These are phyloP conservation scores for Paraglomus brasilianum DNA, from an alignment of 192 early-diverging fungal species.

Conservation along the genomic window DNA sequence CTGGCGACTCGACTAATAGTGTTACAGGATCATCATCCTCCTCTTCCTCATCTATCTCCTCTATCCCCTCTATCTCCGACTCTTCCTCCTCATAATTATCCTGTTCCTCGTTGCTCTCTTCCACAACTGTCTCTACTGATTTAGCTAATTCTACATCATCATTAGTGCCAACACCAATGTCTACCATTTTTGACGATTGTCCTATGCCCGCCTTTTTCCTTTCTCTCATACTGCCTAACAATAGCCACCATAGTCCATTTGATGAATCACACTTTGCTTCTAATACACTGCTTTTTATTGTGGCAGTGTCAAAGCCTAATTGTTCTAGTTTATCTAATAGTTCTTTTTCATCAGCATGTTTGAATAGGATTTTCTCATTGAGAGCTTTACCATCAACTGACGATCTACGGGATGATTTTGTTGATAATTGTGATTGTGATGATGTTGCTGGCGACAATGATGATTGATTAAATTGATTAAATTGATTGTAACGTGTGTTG, in stretches of 20 bases:
- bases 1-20: not conserved
- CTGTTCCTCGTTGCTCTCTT: constrained; percentile 22
- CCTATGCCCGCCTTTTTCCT: constrained; percentile 3
- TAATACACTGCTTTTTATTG: constrained; percentile 30
- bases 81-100: not conserved
- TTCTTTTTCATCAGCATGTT: constrained; percentile 28
- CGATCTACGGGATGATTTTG: constrained; percentile 23
- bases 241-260: constrained; percentile 32
- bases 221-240: constrained; percentile 26
- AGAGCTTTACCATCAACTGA: constrained; percentile 31
- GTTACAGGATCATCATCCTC: not conserved
- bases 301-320: constrained; percentile 18
- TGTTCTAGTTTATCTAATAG: constrained; percentile 28
- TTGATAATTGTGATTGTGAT: constrained; percentile 15
- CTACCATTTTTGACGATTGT: constrained; percentile 3
- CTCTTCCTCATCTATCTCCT: not conserved
- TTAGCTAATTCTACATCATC: not conserved
- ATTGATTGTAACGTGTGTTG: not conserved
- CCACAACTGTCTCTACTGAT: not conserved
- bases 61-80: not conserved
- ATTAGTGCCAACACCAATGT: constrained; percentile 30
- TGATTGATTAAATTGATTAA: not conserved
- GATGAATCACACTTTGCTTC: constrained; percentile 28
- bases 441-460: not conserved
- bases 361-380: constrained; percentile 31